Conservation (phyloP, 768 basidiomycete species). For the Trichaptum fuscoviolaceum region DNA sequence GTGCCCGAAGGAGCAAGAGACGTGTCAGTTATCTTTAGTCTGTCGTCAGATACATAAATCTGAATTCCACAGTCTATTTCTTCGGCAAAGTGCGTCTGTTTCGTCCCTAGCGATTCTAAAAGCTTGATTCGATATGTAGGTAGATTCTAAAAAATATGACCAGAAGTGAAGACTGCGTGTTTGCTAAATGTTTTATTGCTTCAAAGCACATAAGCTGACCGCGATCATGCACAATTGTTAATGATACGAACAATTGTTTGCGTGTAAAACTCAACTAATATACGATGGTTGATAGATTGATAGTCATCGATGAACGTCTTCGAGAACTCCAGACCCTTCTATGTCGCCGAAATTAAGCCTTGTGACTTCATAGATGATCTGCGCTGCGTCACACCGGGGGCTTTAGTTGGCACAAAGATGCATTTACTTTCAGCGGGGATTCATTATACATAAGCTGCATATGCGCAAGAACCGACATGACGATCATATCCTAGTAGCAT, state of each 20-base stretch:
- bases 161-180: background rate
- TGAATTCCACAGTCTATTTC: background rate
- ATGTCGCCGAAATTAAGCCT: background rate
- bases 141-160: background rate
- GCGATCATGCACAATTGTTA: background rate
- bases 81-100: background rate
- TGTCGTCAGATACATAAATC: background rate
- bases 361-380: background rate
- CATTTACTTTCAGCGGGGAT: background rate
- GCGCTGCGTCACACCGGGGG: background rate
- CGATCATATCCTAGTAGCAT: background rate
- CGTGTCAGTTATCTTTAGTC: background rate
- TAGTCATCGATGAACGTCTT: background rate
- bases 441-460: background rate
- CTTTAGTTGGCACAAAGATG: background rate
- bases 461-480: background rate
- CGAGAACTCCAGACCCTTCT: background rate
- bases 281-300: background rate
- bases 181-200: too few relatives aligned
- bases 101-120: slow-evolving; percentile 1
- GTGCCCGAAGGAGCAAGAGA: background rate
- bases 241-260: background rate
- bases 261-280: background rate
- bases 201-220: too few relatives aligned
- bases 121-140: background rate